phyloP scores from a whole-genome alignment of 495 filamentous ascomycete genomes.

The Neurospora cerealis region DNA sequence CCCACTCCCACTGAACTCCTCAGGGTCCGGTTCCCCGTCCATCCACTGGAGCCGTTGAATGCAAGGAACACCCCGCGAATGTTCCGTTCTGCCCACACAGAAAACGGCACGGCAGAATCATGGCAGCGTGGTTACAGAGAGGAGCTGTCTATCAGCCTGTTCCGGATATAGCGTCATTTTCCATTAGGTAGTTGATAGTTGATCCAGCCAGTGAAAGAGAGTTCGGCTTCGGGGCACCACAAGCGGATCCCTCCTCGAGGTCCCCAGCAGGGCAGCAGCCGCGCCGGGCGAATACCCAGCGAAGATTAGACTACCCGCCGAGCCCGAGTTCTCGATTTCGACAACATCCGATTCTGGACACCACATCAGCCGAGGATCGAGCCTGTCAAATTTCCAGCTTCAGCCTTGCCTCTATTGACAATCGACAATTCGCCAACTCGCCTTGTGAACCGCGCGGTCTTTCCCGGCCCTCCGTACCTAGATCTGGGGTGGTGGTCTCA shows the following conservation, averaged over 20 bases:
- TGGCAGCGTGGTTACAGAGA: neutral
- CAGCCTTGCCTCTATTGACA: neutral
- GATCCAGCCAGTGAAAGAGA: neutral
- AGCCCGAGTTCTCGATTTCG: conserved; percentile 2
- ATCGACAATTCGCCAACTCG: neutral
- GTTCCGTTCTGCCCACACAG: neutral
- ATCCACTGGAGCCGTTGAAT: conserved; percentile 1
- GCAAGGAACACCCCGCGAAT: conserved; percentile 2
- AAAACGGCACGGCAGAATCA: neutral
- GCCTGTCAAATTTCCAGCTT: neutral
- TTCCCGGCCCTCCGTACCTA: conserved; percentile 4
- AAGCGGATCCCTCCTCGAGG: neutral
- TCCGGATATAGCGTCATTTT: neutral
- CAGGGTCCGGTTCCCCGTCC: neutral
- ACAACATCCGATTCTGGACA: conserved; percentile 20
- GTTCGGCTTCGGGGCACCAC: neutral
- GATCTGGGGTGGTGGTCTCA: conserved; percentile 20
- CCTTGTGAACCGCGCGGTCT: conserved; percentile 1
- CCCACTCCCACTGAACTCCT: neutral
- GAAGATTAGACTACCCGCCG: neutral
- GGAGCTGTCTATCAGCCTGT: neutral
- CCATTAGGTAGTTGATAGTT: neutral
- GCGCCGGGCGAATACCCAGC: neutral
- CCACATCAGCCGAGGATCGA: conserved; percentile 13
- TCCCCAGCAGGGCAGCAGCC: neutral